Evolutionary conservation across 2,329 filamentous ascomycete genomes (phyloP).

Genomic region (Colletotrichum acutatum): DNA sequence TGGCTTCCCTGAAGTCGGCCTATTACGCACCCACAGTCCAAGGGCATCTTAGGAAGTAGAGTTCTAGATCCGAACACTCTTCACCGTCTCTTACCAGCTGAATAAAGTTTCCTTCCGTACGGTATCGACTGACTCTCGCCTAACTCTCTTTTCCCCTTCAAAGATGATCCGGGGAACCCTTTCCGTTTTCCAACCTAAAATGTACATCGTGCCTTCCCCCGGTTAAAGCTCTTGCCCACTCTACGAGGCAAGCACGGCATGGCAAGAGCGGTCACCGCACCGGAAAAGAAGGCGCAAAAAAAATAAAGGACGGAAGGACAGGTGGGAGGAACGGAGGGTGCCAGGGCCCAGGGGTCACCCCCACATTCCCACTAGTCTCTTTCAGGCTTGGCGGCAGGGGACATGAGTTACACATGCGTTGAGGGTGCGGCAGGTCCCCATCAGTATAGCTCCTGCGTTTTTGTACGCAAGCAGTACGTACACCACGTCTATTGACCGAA

Average conservation of each 20-base stretch:
- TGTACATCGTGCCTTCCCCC: background rate
- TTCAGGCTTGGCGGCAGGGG: conserved; percentile 13
- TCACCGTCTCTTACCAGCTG: background rate
- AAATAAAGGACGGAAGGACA: conserved; percentile 9
- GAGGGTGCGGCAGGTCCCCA: background rate
- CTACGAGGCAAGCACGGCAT: background rate
- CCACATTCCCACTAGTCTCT: conserved; percentile 10
- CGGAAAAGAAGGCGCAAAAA: conserved; percentile 6
- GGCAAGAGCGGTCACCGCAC: background rate
- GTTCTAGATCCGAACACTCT: background rate
- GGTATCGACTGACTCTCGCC: background rate
- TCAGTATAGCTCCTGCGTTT: background rate
- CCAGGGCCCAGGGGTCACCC: conserved; percentile 16
- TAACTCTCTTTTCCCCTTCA: background rate
- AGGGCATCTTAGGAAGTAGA: too few species aligned
- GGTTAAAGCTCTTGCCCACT: too few species aligned
- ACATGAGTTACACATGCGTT: conserved; percentile 19
- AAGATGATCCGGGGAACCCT: background rate
- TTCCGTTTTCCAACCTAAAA: background rate
- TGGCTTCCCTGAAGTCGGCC: background rate
- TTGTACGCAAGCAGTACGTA: background rate
- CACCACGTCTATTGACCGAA: background rate
- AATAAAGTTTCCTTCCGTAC: background rate
- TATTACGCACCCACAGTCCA: background rate
- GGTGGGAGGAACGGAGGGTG: background rate